Percentiles rank a stretch among this genome's conserved stretches.
phyloP scores from a whole-genome alignment of 345 rosid species.

The Eucalyptus urophylla region DNA sequence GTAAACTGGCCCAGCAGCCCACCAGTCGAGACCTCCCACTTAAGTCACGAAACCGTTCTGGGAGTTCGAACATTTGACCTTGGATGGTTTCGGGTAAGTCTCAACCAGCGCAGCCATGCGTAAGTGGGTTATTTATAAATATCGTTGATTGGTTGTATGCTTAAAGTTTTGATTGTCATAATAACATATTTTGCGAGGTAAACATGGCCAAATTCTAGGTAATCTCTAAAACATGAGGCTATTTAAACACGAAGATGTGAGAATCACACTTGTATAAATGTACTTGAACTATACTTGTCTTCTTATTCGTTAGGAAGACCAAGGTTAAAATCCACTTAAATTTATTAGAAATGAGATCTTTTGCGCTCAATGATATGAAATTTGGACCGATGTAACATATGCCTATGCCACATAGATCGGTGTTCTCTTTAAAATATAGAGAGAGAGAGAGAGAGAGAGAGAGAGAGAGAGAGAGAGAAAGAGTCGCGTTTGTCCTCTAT shows the following conservation, averaged over 20 bases:
- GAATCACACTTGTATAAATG: not conserved
- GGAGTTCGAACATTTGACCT: too few species aligned
- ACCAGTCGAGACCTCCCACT: too few species aligned
- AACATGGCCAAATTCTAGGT: not conserved
- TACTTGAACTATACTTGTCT: not conserved
- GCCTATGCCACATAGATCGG: not conserved
- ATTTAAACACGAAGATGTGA: not conserved
- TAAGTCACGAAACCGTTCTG: too few species aligned
- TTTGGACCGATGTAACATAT: not conserved
- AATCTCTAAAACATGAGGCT: not conserved
- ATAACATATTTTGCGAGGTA: not conserved
- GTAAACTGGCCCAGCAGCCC: too few species aligned
- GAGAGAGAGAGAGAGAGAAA: not conserved
- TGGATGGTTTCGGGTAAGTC: too few species aligned
- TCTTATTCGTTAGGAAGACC: not conserved
- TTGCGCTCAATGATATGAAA: not conserved
- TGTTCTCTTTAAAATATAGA: not conserved
- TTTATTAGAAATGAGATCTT: not conserved
- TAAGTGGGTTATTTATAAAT: not conserved
- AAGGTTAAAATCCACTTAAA: not conserved
- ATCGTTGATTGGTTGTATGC: not conserved
- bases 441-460: too few species aligned
- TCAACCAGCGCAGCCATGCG: too few species aligned
- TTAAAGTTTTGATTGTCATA: not conserved
- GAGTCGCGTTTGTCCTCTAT: not conserved